Conservation (phyloP, 495 filamentous ascomycete species). For the Podospora appendiculata region DNA sequence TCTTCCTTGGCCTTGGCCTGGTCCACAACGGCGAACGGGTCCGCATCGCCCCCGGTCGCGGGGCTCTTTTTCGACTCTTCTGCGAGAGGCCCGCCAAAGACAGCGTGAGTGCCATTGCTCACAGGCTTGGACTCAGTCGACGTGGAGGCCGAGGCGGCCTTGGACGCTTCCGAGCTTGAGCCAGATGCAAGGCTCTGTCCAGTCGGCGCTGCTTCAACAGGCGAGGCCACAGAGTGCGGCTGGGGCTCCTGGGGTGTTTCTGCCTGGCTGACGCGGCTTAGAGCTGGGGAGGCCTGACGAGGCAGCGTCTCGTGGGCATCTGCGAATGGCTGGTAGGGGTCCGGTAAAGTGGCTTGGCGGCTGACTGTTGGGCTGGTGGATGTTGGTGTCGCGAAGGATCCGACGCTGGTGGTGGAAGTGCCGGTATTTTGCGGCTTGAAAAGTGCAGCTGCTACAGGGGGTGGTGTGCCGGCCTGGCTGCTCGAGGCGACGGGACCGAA, state of each 20-base stretch:
- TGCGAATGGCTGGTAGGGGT: slow-evolving; percentile 60
- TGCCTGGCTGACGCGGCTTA: slow-evolving; percentile 63
- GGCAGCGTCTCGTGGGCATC: slow-evolving; percentile 60
- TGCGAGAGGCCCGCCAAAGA: slow-evolving; percentile 6
- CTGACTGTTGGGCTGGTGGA: slow-evolving; percentile 48
- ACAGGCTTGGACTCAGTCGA: slow-evolving; percentile 12
- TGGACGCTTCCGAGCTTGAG: slow-evolving; percentile 19
- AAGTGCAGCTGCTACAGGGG: slow-evolving; percentile 51
- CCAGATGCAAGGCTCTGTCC: slow-evolving; percentile 29
- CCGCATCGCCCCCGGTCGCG: slow-evolving; percentile 13
- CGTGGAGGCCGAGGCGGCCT: slow-evolving; percentile 14
- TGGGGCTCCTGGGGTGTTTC: slow-evolving; percentile 52
- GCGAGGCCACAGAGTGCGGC: slow-evolving; percentile 24
- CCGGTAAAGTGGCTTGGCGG: slow-evolving; percentile 37
- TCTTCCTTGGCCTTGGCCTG: slow-evolving; percentile 61
- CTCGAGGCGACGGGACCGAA: slow-evolving; percentile 55
- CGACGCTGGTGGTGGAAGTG: slow-evolving; percentile 41
- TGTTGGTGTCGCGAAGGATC: slow-evolving; percentile 45
- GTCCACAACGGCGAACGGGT: slow-evolving; percentile 50
- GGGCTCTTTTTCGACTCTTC: slow-evolving; percentile 12
- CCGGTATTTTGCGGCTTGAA: slow-evolving; percentile 57
- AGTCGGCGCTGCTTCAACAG: slow-evolving; percentile 22
- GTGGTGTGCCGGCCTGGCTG: slow-evolving; percentile 33
- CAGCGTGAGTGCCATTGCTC: slow-evolving; percentile 1
- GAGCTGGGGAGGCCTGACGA: slow-evolving; percentile 73